A percentile compares a stretch with the other conserved stretches of the same genome.
Conservation (phyloP, 345 rosid genomes). For the Camelina neglecta region DNA sequence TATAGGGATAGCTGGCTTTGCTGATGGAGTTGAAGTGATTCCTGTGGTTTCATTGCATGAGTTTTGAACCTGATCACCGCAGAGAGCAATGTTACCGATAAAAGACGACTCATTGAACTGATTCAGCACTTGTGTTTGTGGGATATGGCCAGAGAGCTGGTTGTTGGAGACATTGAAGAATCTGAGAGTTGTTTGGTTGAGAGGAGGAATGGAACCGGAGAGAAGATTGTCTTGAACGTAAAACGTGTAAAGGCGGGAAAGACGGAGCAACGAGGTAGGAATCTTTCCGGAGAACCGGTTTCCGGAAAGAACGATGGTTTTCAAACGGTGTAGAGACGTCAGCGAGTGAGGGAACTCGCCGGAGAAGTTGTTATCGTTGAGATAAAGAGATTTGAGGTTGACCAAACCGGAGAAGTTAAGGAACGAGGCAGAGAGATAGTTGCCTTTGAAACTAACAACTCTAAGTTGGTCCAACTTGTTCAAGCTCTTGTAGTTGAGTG, state of each 20-base stretch:
- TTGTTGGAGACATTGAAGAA: slow-evolving; percentile 84
- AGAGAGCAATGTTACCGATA: slow-evolving; percentile 60
- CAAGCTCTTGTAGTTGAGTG: slow-evolving; percentile 53
- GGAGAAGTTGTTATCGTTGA: slow-evolving; percentile 72
- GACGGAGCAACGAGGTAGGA: slow-evolving; percentile 61
- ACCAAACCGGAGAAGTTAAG: slow-evolving; percentile 66
- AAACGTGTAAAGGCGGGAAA: slow-evolving; percentile 65
- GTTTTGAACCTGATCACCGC: slow-evolving; percentile 70
- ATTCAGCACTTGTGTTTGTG: slow-evolving; percentile 57
- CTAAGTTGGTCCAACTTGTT: slow-evolving; percentile 81
- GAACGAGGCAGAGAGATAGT: slow-evolving; percentile 71
- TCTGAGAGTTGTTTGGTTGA: slow-evolving; percentile 77
- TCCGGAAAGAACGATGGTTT: slow-evolving; percentile 59
- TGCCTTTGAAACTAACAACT: slow-evolving; percentile 84
- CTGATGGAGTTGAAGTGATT: slow-evolving; percentile 28
- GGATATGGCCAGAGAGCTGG: slow-evolving; percentile 75
- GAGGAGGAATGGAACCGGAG: slow-evolving; percentile 67
- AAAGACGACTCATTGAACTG: slow-evolving; percentile 74
- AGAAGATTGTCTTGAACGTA: slow-evolving; percentile 64
- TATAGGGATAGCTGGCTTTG: slow-evolving; percentile 9
- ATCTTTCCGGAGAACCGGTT: slow-evolving; percentile 73
- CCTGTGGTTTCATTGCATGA: slow-evolving; percentile 44
- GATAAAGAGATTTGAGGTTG: slow-evolving; percentile 82
- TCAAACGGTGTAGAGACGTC: slow-evolving; percentile 71
- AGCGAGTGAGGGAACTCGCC: slow-evolving; percentile 74